These are phyloP conservation scores for Fusarium aywerte DNA, from an alignment of 2,329 filamentous ascomycete genomes.

Conservation along the genomic window DNA sequence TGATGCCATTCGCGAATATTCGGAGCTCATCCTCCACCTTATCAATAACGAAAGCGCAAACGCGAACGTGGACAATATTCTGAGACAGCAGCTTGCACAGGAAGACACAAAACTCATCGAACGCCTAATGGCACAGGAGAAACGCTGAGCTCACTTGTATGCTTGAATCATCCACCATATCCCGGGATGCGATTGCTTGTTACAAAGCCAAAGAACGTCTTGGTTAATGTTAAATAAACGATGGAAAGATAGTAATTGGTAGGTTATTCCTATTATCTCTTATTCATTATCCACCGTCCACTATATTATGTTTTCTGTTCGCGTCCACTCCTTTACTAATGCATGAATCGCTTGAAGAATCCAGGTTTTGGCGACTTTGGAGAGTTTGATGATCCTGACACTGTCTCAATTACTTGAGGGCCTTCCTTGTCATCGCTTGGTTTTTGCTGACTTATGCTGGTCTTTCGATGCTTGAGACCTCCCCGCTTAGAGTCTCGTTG, in stretches of 20 bases:
- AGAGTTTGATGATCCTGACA: conserved; percentile 20
- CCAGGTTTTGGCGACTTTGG: conserved; percentile 51
- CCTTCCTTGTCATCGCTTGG: conserved; percentile 38
- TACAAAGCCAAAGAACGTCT: background rate
- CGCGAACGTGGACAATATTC: conserved; percentile 50
- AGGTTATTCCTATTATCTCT: conserved; percentile 24
- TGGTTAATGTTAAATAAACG: conserved; percentile 18
- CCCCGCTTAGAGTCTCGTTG: conserved; percentile 62
- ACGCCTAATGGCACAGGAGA: conserved; percentile 60
- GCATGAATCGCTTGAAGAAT: conserved; percentile 59
- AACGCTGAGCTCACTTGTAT: conserved; percentile 38
- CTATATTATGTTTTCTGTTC: background rate
- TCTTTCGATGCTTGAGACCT: conserved; percentile 57
- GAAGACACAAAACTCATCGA: conserved; percentile 63
- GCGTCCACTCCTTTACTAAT: conserved; percentile 44
- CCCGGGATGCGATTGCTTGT: background rate
- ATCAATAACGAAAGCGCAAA: conserved; percentile 51
- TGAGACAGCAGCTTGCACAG: conserved; percentile 59
- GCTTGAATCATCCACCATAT: background rate
- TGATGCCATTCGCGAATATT: conserved; percentile 70
- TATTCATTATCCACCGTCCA: conserved; percentile 1
- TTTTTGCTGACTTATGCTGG: conserved; percentile 48
- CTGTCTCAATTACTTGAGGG: conserved; percentile 7
- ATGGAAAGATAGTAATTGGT: conserved; percentile 35
- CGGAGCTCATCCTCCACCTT: conserved; percentile 64